Evolutionary conservation across 2,329 filamentous ascomycete genomes (phyloP).

Genomic region (Plectosphaerella cucumerina): DNA sequence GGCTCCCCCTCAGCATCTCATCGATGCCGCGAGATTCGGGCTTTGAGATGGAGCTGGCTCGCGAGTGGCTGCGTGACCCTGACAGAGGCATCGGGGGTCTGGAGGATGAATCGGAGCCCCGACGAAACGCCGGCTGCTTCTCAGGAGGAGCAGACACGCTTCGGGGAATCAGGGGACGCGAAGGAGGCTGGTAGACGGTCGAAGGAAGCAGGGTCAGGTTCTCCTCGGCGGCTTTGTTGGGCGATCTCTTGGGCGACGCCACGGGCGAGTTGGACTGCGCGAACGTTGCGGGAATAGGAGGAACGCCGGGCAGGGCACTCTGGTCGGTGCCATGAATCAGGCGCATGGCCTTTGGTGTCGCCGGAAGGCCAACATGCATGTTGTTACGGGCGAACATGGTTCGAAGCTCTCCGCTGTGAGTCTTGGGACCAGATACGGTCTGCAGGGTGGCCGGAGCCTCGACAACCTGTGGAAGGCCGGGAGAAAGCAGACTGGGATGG

Average conservation of each 20-base stretch:
- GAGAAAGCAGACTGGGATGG: conserved; percentile 58
- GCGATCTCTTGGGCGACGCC: conserved; percentile 29
- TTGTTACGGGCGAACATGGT: conserved; percentile 46
- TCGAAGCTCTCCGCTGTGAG: conserved; percentile 36
- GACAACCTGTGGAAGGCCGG: conserved; percentile 27
- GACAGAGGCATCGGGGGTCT: neutral
- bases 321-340: conserved; percentile 64
- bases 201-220: conserved; percentile 50
- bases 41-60: conserved; percentile 28
- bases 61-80: conserved; percentile 13
- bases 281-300: conserved; percentile 46
- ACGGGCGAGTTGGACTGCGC: conserved; percentile 31
- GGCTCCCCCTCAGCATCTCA: conserved; percentile 34
- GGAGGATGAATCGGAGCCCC: neutral
- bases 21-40: conserved; percentile 39
- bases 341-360: conserved; percentile 87
- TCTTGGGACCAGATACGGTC: conserved; percentile 30
- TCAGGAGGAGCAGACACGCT: conserved; percentile 53
- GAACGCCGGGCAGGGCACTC: conserved; percentile 47
- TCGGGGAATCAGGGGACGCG: conserved; percentile 44
- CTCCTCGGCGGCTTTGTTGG: conserved; percentile 22
- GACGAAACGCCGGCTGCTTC: neutral
- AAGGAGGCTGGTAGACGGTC: conserved; percentile 56
- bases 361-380: conserved; percentile 72
- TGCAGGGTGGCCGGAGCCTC: conserved; percentile 24